Evolutionary conservation across 441 rosid species (phyloP), one percentile per base, ranked within the genome.

Genomic region (Cnidoscolus chayamansa): DNA sequence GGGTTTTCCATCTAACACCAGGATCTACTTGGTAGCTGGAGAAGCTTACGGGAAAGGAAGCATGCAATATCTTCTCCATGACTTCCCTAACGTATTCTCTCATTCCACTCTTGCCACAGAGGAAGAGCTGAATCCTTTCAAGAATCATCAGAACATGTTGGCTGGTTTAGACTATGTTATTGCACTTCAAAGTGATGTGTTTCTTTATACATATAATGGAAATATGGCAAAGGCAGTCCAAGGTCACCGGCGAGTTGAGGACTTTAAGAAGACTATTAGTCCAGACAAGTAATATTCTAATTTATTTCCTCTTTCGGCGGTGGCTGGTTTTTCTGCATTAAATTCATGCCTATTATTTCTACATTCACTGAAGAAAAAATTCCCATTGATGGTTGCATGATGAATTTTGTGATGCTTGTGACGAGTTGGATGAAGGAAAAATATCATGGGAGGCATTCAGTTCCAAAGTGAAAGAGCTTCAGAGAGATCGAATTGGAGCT

Each of bases 141-240:
- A 65, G 81, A 84, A 85, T 78, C 98, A 92, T 81, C 97, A 89
- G 83, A 94, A 94, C 73, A 94, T 94, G 98, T 78, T 94, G 80
- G 98, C 97, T 65, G 97, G 98, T 72, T 79, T 94, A 63, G 98
- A 94, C 80, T 90, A 94, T 63, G 81, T 83, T 30, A 90, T 94
- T 68, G 98, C 98, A 19, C 90, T 92, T 78, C 84, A 92, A 74
- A 92, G 98, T 70, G 94, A 86, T 55, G 94, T 83, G 15, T 92
- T 94, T 86, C 84, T 92, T 66, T 92, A 90, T 70, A 94, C 98
- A 0, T 94, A 92, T 25, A 91, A 94, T 43, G 97, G 98, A 76
- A 94, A 94, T 81, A 92, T 94, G 98, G 98, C 98, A 32, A 94
- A 94, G 88, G 98, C 98, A 13, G 94, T 92, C 74, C 97, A 94